Evolutionary conservation across 2,329 filamentous ascomycete genomes (phyloP).

Genomic region (Stagonosporopsis vannaccii): DNA sequence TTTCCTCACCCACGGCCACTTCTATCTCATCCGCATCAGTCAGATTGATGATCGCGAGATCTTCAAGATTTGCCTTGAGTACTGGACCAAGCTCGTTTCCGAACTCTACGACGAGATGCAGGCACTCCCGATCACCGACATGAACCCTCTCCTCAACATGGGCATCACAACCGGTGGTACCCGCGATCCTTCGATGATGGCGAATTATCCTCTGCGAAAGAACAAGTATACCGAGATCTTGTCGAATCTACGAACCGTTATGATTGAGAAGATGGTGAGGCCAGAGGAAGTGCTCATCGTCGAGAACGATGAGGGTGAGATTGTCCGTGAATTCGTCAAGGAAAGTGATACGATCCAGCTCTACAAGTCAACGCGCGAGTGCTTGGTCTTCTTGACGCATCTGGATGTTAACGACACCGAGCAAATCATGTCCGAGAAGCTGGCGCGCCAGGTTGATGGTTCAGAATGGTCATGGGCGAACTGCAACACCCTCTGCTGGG

Average conservation of each 20-base stretch:
- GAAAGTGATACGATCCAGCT: slow-evolving; percentile 98
- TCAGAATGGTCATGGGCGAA: slow-evolving; percentile 99
- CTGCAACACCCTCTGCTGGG: slow-evolving; percentile 99
- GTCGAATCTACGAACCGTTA: slow-evolving; percentile 92
- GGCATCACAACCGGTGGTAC: slow-evolving; percentile 80
- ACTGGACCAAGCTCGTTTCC: slow-evolving; percentile 98
- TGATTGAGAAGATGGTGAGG: slow-evolving; percentile 99
- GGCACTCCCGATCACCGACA: slow-evolving; percentile 87
- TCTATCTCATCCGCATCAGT: slow-evolving; percentile 96
- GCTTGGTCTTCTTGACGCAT: slow-evolving; percentile 95
- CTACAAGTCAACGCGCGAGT: slow-evolving; percentile 98
- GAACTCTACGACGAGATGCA: slow-evolving; percentile 99
- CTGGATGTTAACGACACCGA: slow-evolving; percentile 97
- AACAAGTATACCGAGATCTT: slow-evolving; percentile 97
- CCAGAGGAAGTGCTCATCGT: slow-evolving; percentile 98
- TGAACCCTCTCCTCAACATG: slow-evolving; percentile 87
- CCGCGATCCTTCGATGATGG: slow-evolving; percentile 82
- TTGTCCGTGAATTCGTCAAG: slow-evolving; percentile 98
- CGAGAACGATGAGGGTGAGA: slow-evolving; percentile 99
- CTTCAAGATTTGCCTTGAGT: slow-evolving; percentile 99
- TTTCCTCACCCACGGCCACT: slow-evolving; percentile 94
- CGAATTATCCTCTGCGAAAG: slow-evolving; percentile 92
- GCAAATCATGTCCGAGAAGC: slow-evolving; percentile 98
- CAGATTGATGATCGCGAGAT: slow-evolving; percentile 99
- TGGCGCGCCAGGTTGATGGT: slow-evolving; percentile 92